Percentiles rank a stretch among this genome's conserved stretches.
phyloP scores from a whole-genome alignment of 352 stramenopile genomes.

The Aphanomyces invadans region DNA sequence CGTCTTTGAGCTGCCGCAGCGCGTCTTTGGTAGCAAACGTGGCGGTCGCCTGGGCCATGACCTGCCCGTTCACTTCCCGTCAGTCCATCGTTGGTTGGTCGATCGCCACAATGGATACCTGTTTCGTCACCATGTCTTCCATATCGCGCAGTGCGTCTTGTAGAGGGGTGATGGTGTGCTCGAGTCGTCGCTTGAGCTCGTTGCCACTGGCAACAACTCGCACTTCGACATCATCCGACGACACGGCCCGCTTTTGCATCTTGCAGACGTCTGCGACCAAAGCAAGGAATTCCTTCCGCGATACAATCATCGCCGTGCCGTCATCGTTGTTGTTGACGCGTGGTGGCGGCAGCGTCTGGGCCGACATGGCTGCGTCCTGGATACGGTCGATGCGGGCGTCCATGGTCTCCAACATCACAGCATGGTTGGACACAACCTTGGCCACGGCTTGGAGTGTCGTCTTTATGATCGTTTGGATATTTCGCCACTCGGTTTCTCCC shows the following conservation, averaged over 20 bases:
- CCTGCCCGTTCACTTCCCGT: too few relatives aligned
- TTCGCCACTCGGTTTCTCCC: conserved; percentile 49
- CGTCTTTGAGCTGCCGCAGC: not conserved
- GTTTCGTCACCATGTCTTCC: not conserved
- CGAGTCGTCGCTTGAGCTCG: conserved; percentile 29
- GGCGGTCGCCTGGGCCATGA: not conserved
- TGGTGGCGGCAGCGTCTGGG: not conserved
- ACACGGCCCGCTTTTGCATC: conserved; percentile 14
- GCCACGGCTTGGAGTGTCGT: conserved; percentile 37
- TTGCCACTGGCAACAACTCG: conserved; percentile 21
- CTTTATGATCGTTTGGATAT: conserved; percentile 48
- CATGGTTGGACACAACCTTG: conserved; percentile 36
- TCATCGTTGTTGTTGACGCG: not conserved
- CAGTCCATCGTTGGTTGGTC: too few relatives aligned
- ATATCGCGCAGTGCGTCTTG: conserved; percentile 18
- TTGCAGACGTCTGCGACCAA: conserved; percentile 12
- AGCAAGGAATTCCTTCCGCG: not conserved
- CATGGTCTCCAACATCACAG: conserved; percentile 25
- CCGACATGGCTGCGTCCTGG: not conserved
- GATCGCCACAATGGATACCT: not conserved
- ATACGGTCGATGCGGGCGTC: conserved; percentile 24
- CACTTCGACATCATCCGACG: not conserved
- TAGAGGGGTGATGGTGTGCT: conserved; percentile 30
- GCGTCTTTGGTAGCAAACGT: not conserved
- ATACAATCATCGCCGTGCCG: not conserved